Percentiles rank a stretch among this genome's conserved stretches.
Evolutionary conservation across 306 rosid genomes (phyloP).

Genomic region (Malus sieversii): DNA sequence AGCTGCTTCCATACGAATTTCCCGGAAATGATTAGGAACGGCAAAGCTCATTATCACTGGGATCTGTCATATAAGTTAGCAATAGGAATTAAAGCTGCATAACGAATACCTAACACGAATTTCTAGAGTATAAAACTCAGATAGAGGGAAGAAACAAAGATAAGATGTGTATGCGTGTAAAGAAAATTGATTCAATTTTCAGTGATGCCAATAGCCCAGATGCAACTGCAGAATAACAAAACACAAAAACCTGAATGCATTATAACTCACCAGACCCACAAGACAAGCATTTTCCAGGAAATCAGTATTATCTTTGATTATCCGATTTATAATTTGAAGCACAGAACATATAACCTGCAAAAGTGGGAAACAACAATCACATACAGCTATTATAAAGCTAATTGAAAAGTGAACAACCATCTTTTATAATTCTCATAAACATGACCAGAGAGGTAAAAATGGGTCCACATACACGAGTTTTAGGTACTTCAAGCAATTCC

Average conservation of each 20-base stretch:
- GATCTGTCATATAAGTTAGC: conserved; percentile 50
- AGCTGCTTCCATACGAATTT: conserved; percentile 99
- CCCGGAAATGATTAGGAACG: conserved; percentile 84
- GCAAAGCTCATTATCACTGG: conserved; percentile 90
- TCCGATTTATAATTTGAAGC: conserved; percentile 92
- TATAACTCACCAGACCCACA: conserved; percentile 83
- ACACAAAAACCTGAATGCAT: conserved; percentile 14
- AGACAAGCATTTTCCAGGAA: conserved; percentile 97
- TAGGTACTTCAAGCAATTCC: conserved; percentile 86
- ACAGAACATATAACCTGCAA: conserved; percentile 90
- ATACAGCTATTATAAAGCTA: conserved; percentile 4
- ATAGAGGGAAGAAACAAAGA: background rate
- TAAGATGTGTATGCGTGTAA: background rate
- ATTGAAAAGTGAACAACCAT: conserved; percentile 12
- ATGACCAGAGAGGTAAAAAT: conserved; percentile 1
- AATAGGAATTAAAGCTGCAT: conserved; percentile 8
- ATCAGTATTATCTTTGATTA: conserved; percentile 77
- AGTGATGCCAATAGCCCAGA: background rate
- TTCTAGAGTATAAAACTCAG: background rate
- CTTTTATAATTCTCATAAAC: conserved; percentile 8
- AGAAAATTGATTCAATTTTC: background rate
- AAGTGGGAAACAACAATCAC: background rate
- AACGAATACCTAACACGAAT: background rate
- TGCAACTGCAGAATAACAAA: conserved; percentile 4
- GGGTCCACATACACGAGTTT: conserved; percentile 64